phyloP scores from a whole-genome alignment of 1,284 basidiomycete genomes.

The Boletus smithii region DNA sequence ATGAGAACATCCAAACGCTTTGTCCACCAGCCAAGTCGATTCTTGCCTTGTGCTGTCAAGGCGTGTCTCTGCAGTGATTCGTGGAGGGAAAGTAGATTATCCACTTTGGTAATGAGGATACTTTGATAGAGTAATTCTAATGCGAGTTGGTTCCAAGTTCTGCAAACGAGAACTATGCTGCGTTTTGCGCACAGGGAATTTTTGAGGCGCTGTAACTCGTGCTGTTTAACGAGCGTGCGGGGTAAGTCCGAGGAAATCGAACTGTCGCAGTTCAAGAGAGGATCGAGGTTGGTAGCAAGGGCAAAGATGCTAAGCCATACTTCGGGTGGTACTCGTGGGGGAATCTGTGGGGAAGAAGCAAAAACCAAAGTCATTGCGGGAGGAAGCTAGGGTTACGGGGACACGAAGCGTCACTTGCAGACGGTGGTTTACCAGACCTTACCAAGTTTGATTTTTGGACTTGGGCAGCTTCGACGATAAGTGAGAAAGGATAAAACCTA shows the following conservation, averaged over 20 bases:
- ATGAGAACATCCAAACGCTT: conserved; percentile 29
- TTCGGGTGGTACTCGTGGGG: conserved; percentile 26
- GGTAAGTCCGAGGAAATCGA: conserved; percentile 21
- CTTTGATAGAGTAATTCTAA: conserved; percentile 26
- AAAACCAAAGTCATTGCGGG: conserved; percentile 14
- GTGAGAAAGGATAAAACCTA: conserved; percentile 7
- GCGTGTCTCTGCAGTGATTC: conserved; percentile 12
- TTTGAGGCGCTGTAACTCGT: conserved; percentile 18
- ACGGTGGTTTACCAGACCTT: background rate
- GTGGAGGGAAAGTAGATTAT: conserved; percentile 16
- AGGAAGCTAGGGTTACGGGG: background rate
- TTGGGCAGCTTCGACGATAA: background rate
- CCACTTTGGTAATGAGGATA: conserved; percentile 24
- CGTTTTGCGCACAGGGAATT: conserved; percentile 25
- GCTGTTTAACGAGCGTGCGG: conserved; percentile 14
- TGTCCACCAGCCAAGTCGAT: conserved; percentile 28
- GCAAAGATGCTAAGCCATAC: conserved; percentile 31
- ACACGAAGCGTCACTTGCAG: background rate
- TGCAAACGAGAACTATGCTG: conserved; percentile 28
- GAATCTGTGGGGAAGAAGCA: background rate
- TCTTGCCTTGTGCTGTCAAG: conserved; percentile 6
- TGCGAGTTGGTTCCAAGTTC: conserved; percentile 22
- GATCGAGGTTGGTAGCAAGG: conserved; percentile 16
- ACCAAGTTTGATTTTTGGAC: background rate
- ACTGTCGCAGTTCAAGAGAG: conserved; percentile 11